Conservation (phyloP, 1,284 basidiomycete species). For the Coniophora puteana region DNA sequence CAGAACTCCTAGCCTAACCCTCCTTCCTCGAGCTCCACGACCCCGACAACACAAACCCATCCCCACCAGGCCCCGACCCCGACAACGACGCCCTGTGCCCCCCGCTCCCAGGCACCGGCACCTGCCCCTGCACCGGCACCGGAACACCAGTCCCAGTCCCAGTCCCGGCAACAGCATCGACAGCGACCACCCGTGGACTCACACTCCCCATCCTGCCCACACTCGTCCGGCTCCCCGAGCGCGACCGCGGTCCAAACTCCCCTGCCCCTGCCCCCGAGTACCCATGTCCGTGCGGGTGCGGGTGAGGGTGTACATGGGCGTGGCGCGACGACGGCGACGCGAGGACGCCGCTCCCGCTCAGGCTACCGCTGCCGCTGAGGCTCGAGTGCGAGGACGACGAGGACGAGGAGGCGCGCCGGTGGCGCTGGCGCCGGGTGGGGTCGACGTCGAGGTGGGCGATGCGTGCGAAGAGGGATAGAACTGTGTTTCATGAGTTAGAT, state of each 20-base stretch:
- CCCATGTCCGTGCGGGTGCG: slow-evolving; percentile 15
- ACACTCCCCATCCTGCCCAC: slow-evolving; percentile 39
- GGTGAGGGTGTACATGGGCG: slow-evolving; percentile 15
- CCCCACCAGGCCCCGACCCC: no score
- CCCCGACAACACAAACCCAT: no score
- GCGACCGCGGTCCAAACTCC: slow-evolving; percentile 26
- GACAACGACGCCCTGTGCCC: no score
- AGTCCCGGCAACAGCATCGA: slow-evolving; percentile 19
- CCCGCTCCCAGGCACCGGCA: no score
- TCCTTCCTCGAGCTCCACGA: no score
- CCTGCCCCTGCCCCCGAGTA: not conserved
- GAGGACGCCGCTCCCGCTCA: no score
- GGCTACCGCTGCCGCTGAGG: no score
- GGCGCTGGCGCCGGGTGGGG: slow-evolving; percentile 68
- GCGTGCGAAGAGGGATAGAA: slow-evolving; percentile 70
- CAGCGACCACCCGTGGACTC: slow-evolving; percentile 30
- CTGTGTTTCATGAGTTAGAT: slow-evolving; percentile 29
- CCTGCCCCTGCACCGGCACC: no score
- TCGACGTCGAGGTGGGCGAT: slow-evolving; percentile 70
- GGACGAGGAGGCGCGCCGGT: slow-evolving; percentile 66
- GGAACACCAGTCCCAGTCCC: no score
- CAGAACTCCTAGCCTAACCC: no score
- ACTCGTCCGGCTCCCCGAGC: slow-evolving; percentile 55
- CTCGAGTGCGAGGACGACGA: slow-evolving; percentile 36
- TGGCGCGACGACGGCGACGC: no score